These are phyloP conservation scores for Schwanniomyces vanrijiae DNA, from an alignment of 805 yeast species.

Conservation along the genomic window DNA sequence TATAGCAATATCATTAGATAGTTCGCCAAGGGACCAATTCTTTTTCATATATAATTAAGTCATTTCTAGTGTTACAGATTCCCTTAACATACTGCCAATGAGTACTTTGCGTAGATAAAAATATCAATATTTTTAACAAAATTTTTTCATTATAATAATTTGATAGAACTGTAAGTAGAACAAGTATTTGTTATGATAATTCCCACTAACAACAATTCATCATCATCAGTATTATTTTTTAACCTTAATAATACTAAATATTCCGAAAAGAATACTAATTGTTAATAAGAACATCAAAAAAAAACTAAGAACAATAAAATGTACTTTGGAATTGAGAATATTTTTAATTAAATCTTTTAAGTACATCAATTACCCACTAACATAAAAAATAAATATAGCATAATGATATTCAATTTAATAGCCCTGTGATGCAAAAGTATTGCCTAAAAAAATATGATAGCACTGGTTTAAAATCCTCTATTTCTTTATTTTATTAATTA, in stretches of 20 bases:
- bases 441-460: too few relatives aligned
- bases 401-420: constrained; percentile 83
- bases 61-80: constrained; percentile 83
- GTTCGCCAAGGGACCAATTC: constrained; percentile 77
- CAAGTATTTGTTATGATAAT: constrained; percentile 80
- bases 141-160: constrained; percentile 87
- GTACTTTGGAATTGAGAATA: constrained; percentile 79
- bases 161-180: constrained; percentile 87
- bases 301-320: constrained; percentile 61
- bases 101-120: constrained; percentile 82
- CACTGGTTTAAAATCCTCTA: too few relatives aligned
- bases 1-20: constrained; percentile 48
- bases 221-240: constrained; percentile 59
- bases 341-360: constrained; percentile 62
- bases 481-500: too few relatives aligned
- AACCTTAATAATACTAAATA: constrained; percentile 62
- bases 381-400: constrained; percentile 79
- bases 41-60: constrained; percentile 66
- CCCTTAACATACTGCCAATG: constrained; percentile 81
- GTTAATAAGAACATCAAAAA: constrained; percentile 76
- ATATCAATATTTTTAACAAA: constrained; percentile 82
- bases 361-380: constrained; percentile 78
- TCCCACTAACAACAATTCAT: constrained; percentile 78
- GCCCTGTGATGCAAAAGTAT: too few relatives aligned
- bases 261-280: constrained; percentile 68